These are phyloP conservation scores for Mycena olivaceomarginata DNA, from an alignment of 768 basidiomycete species.

Conservation along the genomic window DNA sequence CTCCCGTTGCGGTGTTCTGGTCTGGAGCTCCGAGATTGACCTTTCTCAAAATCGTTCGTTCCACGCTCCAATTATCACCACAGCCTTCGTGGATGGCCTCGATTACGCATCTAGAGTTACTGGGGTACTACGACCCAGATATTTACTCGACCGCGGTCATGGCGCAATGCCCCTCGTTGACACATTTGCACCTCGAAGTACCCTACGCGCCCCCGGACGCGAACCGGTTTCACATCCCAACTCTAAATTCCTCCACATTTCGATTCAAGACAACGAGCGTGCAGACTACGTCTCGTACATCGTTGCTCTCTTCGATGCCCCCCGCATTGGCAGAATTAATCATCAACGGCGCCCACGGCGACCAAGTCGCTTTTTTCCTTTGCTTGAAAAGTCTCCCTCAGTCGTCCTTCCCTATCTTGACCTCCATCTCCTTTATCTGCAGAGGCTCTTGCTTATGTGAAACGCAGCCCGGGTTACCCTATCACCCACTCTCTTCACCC, in stretches of 20 bases:
- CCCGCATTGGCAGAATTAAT: background rate
- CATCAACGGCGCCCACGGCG: background rate
- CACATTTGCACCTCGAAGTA: background rate
- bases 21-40: background rate
- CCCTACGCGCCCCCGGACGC: too few species aligned
- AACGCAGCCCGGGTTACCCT: background rate
- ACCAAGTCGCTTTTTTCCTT: constrained; percentile 3
- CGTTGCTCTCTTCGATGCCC: too few species aligned
- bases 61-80: background rate
- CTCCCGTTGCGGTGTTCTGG: background rate
- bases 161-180: background rate
- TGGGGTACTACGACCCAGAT: background rate
- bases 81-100: background rate
- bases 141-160: background rate
- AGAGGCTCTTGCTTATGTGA: background rate
- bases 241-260: constrained; percentile 1
- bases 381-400: background rate
- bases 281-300: background rate
- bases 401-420: constrained; percentile 4
- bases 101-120: background rate
- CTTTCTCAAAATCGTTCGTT: background rate
- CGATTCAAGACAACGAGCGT: background rate
- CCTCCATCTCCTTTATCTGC: background rate
- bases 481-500: background rate
- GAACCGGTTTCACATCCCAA: background rate